Evolutionary conservation across 345 rosid species (phyloP).

Genomic region (Citrus glauca): DNA sequence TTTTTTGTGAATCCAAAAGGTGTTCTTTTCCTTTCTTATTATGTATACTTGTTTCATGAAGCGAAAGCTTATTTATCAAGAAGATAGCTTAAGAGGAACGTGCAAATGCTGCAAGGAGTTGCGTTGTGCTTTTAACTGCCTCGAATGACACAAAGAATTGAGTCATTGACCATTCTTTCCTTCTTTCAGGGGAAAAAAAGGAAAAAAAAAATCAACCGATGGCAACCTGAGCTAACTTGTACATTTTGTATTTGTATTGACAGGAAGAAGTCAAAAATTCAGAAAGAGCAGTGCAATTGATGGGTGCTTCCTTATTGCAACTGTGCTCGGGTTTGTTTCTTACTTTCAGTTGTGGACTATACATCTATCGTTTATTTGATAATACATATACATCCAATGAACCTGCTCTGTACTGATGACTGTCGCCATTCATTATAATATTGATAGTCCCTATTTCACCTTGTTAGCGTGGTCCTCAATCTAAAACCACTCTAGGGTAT

Average conservation of each 20-base stretch:
- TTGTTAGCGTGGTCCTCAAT: background rate
- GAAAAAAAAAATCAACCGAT: no score
- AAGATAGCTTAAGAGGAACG: background rate
- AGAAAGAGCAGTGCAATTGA: conserved; percentile 59
- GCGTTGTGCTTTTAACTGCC: background rate
- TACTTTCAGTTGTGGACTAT: conserved; percentile 2
- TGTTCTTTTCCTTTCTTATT: background rate
- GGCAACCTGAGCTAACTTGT: background rate
- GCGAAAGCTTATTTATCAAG: background rate
- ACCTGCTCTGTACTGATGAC: background rate
- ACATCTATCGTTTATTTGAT: background rate
- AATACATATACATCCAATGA: background rate
- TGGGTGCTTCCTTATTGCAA: conserved; percentile 73
- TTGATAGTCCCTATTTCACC: no score
- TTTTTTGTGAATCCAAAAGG: background rate
- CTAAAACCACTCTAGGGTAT: background rate
- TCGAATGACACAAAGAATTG: background rate
- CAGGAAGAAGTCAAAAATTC: conserved; percentile 72
- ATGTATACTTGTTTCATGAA: background rate
- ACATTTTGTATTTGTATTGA: conserved; percentile 10
- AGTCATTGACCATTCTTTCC: background rate
- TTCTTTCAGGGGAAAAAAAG: background rate
- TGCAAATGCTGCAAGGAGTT: background rate
- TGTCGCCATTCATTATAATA: background rate
- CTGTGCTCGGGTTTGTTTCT: conserved; percentile 45